Conservation (phyloP, 805 yeast genomes). For the Blastobotrys terrestris region DNA sequence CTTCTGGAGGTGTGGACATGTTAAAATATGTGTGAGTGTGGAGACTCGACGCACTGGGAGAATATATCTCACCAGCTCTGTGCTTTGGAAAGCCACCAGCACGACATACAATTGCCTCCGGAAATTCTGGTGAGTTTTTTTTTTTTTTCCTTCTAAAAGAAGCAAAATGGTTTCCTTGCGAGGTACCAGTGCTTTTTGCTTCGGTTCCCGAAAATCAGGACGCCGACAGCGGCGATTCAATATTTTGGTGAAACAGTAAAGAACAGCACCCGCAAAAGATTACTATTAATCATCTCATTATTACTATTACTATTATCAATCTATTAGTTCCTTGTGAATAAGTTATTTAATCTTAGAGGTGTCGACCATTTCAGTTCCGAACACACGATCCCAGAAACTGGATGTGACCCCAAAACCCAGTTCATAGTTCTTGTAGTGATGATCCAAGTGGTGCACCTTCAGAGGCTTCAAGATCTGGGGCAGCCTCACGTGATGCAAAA, state of each 20-base stretch:
- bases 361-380: conserved; percentile 66
- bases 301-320: background rate
- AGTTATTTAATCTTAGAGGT: conserved; percentile 9
- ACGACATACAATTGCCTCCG: too few species aligned
- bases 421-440: conserved; percentile 95
- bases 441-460: conserved; percentile 91
- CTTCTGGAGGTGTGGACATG: background rate
- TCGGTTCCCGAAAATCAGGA: too few species aligned
- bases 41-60: background rate
- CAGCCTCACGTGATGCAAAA: conserved; percentile 79
- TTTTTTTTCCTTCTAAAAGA: too few species aligned
- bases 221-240: too few species aligned
- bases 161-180: too few species aligned
- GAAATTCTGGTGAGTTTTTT: too few species aligned
- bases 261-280: too few species aligned
- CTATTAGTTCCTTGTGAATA: background rate
- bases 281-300: too few species aligned
- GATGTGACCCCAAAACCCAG: conserved; percentile 95
- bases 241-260: too few species aligned
- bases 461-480: conserved; percentile 71
- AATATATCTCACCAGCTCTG: too few species aligned
- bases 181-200: too few species aligned
- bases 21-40: background rate
- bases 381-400: conserved; percentile 88
- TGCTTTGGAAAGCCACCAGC: too few species aligned